phyloP scores from a whole-genome alignment of 108 stramenopile genomes.

The Pseudonitzschia pungens region DNA sequence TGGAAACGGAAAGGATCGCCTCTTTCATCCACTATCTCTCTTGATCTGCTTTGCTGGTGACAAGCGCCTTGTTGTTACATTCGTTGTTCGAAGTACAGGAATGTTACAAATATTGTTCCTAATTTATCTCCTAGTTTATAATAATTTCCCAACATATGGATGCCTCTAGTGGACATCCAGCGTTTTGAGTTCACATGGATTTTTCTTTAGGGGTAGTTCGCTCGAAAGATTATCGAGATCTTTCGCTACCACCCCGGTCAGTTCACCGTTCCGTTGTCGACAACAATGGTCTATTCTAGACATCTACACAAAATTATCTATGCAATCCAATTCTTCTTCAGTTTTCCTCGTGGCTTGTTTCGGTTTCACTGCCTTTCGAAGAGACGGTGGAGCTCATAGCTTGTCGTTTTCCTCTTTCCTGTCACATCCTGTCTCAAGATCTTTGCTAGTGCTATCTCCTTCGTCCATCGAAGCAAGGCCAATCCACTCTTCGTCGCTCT shows the following conservation, averaged over 20 bases:
- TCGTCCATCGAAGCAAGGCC: background rate
- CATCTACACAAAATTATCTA: background rate
- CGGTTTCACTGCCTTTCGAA: background rate
- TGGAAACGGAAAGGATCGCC: too few species aligned
- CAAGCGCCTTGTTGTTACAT: too few species aligned
- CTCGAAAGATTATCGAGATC: background rate
- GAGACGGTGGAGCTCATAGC: background rate
- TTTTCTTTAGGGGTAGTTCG: too few species aligned
- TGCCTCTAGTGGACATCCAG: too few species aligned
- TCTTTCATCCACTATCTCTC: too few species aligned
- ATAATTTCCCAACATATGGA: too few species aligned
- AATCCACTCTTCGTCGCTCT: constrained; percentile 8
- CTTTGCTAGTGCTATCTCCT: background rate
- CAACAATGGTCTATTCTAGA: background rate
- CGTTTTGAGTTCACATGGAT: too few species aligned
- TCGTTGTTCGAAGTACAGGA: too few species aligned
- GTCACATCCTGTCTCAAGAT: background rate
- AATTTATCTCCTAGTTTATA: too few species aligned
- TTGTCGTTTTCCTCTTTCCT: background rate
- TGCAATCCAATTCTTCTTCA: background rate
- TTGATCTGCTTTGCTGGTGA: too few species aligned
- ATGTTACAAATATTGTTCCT: too few species aligned
- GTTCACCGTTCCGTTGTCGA: background rate
- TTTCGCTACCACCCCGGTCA: background rate
- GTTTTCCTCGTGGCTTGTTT: background rate